Conservation (phyloP, 352 stramenopile genomes). For the Phytophthora niederhauseri region DNA sequence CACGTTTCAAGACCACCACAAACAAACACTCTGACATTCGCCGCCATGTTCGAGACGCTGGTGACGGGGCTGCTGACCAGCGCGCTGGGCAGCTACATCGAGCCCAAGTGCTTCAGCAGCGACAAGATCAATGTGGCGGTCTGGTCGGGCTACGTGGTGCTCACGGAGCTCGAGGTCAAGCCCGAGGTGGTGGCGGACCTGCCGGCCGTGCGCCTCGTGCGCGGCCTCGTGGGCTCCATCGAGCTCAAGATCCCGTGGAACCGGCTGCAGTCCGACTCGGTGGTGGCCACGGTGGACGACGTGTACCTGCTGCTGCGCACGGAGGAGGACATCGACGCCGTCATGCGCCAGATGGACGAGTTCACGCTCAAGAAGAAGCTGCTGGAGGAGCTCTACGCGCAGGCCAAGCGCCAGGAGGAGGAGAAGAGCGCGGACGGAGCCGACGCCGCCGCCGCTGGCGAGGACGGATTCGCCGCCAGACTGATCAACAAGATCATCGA, state of each 20-base stretch:
- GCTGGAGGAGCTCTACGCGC: conserved; percentile 77
- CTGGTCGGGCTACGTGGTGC: conserved; percentile 88
- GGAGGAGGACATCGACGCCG: conserved; percentile 81
- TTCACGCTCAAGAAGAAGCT: conserved; percentile 88
- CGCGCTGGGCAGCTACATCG: conserved; percentile 87
- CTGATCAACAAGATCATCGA: conserved; percentile 91
- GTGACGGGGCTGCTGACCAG: conserved; percentile 87
- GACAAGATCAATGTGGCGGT: conserved; percentile 91
- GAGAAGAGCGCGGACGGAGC: conserved; percentile 27
- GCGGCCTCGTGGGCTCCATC: conserved; percentile 82
- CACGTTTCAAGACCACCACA: neutral
- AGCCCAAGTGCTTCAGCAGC: conserved; percentile 86
- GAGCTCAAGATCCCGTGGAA: conserved; percentile 93
- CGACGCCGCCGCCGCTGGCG: conserved; percentile 6
- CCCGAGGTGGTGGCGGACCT: conserved; percentile 69
- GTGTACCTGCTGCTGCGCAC: conserved; percentile 84
- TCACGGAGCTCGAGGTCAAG: conserved; percentile 83
- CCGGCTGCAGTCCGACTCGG: conserved; percentile 85
- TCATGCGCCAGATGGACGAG: conserved; percentile 77
- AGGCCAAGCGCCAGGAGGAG: conserved; percentile 69
- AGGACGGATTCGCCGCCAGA: conserved; percentile 78
- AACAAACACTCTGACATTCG: conserved; percentile 9
- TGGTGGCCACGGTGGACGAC: conserved; percentile 87
- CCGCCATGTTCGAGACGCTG: conserved; percentile 87
- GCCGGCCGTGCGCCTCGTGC: conserved; percentile 71